phyloP scores from a whole-genome alignment of 2,329 filamentous ascomycete genomes.

The Berkeleyomyces basicola region DNA sequence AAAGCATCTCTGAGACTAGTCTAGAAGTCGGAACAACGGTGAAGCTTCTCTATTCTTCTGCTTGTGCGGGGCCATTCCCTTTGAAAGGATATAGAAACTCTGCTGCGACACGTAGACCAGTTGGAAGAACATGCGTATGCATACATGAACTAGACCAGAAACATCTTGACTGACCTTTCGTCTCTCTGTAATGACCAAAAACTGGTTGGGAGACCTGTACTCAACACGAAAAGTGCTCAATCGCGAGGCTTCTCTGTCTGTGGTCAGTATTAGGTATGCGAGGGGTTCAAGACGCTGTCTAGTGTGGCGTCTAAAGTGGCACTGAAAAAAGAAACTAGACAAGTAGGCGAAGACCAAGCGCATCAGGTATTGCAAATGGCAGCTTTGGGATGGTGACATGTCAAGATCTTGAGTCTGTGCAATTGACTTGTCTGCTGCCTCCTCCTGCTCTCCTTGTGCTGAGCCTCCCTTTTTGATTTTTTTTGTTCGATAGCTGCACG shows the following conservation, averaged over 20 bases:
- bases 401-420: not conserved
- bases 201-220: no score
- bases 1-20: not conserved
- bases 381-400: not conserved
- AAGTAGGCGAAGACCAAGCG: not conserved
- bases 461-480: not conserved
- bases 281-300: not conserved
- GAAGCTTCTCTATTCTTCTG: no score
- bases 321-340: not conserved
- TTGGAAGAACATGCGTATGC: no score
- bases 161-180: no score
- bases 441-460: not conserved
- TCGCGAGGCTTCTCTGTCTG: no score
- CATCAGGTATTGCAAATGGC: not conserved
- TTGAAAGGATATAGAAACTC: no score
- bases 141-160: no score
- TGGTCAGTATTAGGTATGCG: not conserved
- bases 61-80: no score
- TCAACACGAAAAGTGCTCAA: no score
- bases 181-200: no score
- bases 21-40: not conserved
- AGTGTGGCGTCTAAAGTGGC: not conserved
- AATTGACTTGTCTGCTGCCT: not conserved
- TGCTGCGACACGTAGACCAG: no score
- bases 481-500: not conserved